A percentile compares a stretch with the other conserved stretches of the same genome.
Evolutionary conservation across 169 alveolate genomes (phyloP).

Genomic region (Plasmodium chabaudi): DNA sequence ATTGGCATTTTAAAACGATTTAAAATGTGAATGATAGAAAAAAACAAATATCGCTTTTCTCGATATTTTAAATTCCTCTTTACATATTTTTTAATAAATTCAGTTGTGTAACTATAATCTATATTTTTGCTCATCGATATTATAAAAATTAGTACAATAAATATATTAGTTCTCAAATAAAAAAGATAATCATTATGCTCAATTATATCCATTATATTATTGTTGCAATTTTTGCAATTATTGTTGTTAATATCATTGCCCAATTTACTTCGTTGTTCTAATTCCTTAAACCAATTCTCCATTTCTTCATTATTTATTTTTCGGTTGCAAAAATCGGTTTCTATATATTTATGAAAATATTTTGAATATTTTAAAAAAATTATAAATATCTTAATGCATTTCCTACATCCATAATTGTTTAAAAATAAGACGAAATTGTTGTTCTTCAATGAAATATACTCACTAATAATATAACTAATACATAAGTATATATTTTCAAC

Average conservation of each 20-base stretch:
- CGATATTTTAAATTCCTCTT: conserved; percentile 21
- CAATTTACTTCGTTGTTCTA: not conserved
- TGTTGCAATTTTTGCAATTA: not conserved
- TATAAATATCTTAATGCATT: conserved; percentile 36
- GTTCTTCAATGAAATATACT: conserved; percentile 24
- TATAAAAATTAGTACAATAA: conserved; percentile 39
- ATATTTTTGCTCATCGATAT: conserved; percentile 3
- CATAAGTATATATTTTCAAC: conserved; percentile 39
- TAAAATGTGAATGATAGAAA: conserved; percentile 22
- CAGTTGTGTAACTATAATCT: conserved; percentile 16
- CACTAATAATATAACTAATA: conserved; percentile 36
- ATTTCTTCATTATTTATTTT: not conserved
- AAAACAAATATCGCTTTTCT: conserved; percentile 64
- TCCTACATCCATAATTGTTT: conserved; percentile 14
- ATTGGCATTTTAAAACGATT: conserved; percentile 1
- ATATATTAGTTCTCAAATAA: conserved; percentile 50
- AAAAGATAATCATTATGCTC: conserved; percentile 30
- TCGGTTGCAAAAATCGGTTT: not conserved
- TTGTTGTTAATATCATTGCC: too few species aligned
- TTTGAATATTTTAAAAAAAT: conserved; percentile 34
- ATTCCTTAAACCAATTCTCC: not conserved
- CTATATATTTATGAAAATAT: conserved; percentile 15
- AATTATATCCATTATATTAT: not conserved
- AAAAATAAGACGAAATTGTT: conserved; percentile 11
- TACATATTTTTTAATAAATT: conserved; percentile 30